Evolutionary conservation across 2,329 filamentous ascomycete species (phyloP).

Genomic region (Botrytis byssoidea): DNA sequence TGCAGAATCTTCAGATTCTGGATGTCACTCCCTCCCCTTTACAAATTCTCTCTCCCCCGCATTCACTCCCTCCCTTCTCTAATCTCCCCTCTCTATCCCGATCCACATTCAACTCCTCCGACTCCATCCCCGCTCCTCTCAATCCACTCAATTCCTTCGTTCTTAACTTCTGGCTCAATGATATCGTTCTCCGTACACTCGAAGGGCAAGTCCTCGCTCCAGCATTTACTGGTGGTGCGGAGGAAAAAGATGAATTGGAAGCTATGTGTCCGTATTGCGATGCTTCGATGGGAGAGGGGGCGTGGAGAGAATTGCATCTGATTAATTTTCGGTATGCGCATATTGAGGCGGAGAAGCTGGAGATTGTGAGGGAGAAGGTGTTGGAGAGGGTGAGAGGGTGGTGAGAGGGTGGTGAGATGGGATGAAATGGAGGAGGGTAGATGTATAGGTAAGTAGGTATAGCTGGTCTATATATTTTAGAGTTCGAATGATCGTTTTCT

Average conservation of each 20-base stretch:
- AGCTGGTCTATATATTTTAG: background rate
- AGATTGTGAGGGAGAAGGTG: background rate
- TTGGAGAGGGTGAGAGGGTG: background rate
- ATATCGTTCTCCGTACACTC: background rate
- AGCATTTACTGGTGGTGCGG: constrained; percentile 4
- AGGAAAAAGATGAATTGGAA: background rate
- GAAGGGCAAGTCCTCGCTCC: background rate
- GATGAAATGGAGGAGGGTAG: background rate
- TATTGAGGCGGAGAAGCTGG: background rate
- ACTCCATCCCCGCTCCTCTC: background rate
- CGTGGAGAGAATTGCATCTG: constrained; percentile 16
- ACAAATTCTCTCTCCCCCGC: accelerated
- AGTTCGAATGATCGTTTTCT: background rate
- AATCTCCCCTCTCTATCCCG: too few species aligned
- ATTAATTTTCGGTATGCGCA: constrained; percentile 20
- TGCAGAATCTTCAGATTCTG: background rate
- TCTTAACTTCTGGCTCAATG: constrained; percentile 1
- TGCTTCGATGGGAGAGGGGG: background rate
- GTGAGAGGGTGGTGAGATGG: too few species aligned
- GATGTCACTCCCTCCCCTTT: background rate
- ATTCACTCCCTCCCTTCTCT: background rate
- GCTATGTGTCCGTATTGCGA: constrained; percentile 1
- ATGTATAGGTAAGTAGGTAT: background rate
- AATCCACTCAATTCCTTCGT: too few species aligned
- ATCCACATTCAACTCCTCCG: too few species aligned